Evolutionary conservation across 2,329 filamentous ascomycete species (phyloP).

Genomic region (Coniella lustricola): DNA sequence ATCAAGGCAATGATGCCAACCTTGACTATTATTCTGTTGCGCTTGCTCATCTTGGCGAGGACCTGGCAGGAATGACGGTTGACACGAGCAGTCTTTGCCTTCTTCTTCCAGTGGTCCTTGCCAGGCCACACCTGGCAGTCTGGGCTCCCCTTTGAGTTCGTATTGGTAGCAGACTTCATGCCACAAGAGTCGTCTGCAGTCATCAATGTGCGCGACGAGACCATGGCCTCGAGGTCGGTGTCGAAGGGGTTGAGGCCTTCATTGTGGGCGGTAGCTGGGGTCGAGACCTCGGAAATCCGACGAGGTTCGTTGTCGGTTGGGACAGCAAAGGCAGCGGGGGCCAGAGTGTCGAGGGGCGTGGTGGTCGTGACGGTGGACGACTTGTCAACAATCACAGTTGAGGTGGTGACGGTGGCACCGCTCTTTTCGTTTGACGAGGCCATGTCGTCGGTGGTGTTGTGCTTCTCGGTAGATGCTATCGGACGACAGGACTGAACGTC

Average conservation of each 20-base stretch:
- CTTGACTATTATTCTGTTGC: slow-evolving; percentile 48
- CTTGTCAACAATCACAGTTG: neutral
- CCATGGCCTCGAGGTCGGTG: slow-evolving; percentile 49
- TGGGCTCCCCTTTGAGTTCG: slow-evolving; percentile 33
- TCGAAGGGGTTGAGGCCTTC: slow-evolving; percentile 44
- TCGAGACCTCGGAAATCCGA: slow-evolving; percentile 31
- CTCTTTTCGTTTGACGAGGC: slow-evolving; percentile 9
- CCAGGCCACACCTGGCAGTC: slow-evolving; percentile 54
- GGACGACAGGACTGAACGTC: neutral
- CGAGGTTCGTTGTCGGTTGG: slow-evolving; percentile 3
- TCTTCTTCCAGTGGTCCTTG: slow-evolving; percentile 52
- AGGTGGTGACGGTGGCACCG: slow-evolving; percentile 3
- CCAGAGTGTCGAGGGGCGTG: neutral
- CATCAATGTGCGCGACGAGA: slow-evolving; percentile 23
- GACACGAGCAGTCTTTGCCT: slow-evolving; percentile 50
- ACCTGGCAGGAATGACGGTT: slow-evolving; percentile 44
- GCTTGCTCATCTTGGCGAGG: slow-evolving; percentile 45
- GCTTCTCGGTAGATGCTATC: neutral
- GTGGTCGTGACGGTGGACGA: neutral
- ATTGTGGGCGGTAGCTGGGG: slow-evolving; percentile 35
- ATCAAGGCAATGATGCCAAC: slow-evolving; percentile 35
- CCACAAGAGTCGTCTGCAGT: slow-evolving; percentile 24
- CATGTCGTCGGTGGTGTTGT: neutral
- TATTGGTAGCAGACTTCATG: slow-evolving; percentile 29
- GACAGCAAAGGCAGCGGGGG: neutral